phyloP scores from a whole-genome alignment of 78 protist genomes.

The Tieghemostelium lacteum region DNA sequence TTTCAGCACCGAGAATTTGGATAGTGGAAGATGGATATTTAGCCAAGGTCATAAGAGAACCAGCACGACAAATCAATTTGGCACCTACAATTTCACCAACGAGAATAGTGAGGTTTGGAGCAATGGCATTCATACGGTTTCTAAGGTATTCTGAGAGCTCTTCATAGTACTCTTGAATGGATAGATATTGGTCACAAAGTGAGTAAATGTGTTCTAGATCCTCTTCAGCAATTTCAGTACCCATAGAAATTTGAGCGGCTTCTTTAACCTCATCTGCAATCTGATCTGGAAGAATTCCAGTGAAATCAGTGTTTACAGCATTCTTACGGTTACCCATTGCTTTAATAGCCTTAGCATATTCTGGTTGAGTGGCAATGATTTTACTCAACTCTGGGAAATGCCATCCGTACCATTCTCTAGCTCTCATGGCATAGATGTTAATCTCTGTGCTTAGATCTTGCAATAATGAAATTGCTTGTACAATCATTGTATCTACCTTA shows the following conservation, averaged over 20 bases:
- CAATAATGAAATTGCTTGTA: constrained; percentile 98
- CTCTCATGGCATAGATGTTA: constrained; percentile 98
- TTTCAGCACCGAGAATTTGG: constrained; percentile 98
- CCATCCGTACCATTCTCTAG: constrained; percentile 99
- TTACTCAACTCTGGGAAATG: constrained; percentile 99
- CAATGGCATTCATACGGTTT: constrained; percentile 92
- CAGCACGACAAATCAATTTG: constrained; percentile 96
- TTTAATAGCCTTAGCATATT: constrained; percentile 85
- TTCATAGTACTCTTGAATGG: constrained; percentile 90
- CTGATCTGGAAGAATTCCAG: constrained; percentile 91
- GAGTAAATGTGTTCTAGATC: constrained; percentile 92
- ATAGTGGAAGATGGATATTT: constrained; percentile 98
- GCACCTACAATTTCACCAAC: constrained; percentile 99
- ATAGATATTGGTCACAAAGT: constrained; percentile 91
- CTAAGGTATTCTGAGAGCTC: constrained; percentile 95
- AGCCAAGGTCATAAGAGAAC: constrained; percentile 95
- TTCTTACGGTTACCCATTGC: constrained; percentile 84
- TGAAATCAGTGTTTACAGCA: constrained; percentile 80
- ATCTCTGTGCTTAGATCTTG: constrained; percentile 99
- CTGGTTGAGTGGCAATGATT: constrained; percentile 90
- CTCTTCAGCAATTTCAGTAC: constrained; percentile 58
- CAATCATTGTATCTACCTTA: constrained; percentile 98
- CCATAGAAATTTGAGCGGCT: constrained; percentile 96
- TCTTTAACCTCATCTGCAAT: constrained; percentile 85
- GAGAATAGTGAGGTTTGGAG: constrained; percentile 96